phyloP scores from a whole-genome alignment of 192 early-diverging fungal genomes.

The Spinellus fusiger region DNA sequence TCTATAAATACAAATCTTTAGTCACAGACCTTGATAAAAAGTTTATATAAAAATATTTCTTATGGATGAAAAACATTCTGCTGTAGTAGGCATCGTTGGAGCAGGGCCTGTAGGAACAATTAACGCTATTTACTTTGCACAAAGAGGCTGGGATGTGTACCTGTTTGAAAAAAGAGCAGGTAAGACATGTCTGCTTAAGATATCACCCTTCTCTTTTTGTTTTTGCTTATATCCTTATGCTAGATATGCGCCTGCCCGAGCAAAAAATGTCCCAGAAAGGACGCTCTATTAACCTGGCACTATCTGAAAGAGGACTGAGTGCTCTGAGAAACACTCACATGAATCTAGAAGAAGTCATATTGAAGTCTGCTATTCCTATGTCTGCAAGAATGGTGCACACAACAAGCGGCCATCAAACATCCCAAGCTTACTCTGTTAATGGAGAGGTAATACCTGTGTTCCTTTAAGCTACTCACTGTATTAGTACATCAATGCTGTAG shows the following conservation, averaged over 20 bases:
- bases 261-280: slow-evolving; percentile 46
- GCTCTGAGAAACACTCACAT: slow-evolving; percentile 70
- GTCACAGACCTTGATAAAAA: too few species aligned
- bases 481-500: slow-evolving; percentile 91
- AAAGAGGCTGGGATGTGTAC: slow-evolving; percentile 84
- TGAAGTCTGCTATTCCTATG: slow-evolving; percentile 81
- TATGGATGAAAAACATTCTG: background rate
- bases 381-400: slow-evolving; percentile 88
- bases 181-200: slow-evolving; percentile 19
- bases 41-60: too few species aligned
- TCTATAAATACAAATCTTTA: too few species aligned
- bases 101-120: slow-evolving; percentile 93
- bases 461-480: background rate
- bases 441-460: slow-evolving; percentile 54
- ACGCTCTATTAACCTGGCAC: slow-evolving; percentile 91
- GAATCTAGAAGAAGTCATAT: slow-evolving; percentile 56
- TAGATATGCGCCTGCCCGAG: slow-evolving; percentile 61
- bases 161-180: slow-evolving; percentile 82
- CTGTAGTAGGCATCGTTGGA: slow-evolving; percentile 72
- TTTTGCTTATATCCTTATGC: background rate
- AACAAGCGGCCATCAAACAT: slow-evolving; percentile 48
- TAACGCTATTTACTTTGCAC: slow-evolving; percentile 83
- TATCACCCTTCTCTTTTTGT: background rate
- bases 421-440: slow-evolving; percentile 84
- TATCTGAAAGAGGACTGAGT: slow-evolving; percentile 80